Conservation (phyloP, 495 filamentous ascomycete species). For the Penicillium turbatum region DNA sequence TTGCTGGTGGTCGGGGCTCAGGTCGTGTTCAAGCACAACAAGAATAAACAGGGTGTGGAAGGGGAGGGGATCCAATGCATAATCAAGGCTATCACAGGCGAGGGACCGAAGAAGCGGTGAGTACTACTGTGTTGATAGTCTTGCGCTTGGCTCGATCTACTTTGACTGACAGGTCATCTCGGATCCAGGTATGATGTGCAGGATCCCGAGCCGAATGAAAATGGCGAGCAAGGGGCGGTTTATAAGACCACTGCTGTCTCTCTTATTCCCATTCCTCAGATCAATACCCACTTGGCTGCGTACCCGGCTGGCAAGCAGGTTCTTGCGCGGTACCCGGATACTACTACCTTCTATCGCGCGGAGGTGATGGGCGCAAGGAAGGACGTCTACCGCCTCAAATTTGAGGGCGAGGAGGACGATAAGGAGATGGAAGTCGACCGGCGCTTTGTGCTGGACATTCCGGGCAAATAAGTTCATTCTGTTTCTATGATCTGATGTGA, state of each 20-base stretch:
- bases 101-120: conserved; percentile 76
- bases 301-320: conserved; percentile 78
- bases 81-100: conserved; percentile 77
- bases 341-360: conserved; percentile 95
- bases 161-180: conserved; percentile 5
- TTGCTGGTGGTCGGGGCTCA: conserved; percentile 67
- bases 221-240: conserved; percentile 62
- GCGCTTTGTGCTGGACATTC: conserved; percentile 74
- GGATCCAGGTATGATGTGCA: conserved; percentile 79
- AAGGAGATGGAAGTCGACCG: conserved; percentile 76
- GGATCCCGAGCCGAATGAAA: conserved; percentile 85
- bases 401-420: conserved; percentile 82
- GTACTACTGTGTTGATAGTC: not conserved
- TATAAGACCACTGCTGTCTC: conserved; percentile 74
- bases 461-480: conserved; percentile 35
- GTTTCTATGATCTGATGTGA: conserved; percentile 25
- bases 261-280: conserved; percentile 77
- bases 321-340: conserved; percentile 80
- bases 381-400: conserved; percentile 63
- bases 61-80: conserved; percentile 80
- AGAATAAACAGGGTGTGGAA: conserved; percentile 62
- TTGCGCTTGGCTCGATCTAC: not conserved
- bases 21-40: conserved; percentile 78
- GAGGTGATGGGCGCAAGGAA: conserved; percentile 77
- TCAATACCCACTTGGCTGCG: conserved; percentile 53